A percentile compares a stretch with the other conserved stretches of the same genome.
Evolutionary conservation across 495 filamentous ascomycete genomes (phyloP).

Genomic region (Penicillium pancosmium): DNA sequence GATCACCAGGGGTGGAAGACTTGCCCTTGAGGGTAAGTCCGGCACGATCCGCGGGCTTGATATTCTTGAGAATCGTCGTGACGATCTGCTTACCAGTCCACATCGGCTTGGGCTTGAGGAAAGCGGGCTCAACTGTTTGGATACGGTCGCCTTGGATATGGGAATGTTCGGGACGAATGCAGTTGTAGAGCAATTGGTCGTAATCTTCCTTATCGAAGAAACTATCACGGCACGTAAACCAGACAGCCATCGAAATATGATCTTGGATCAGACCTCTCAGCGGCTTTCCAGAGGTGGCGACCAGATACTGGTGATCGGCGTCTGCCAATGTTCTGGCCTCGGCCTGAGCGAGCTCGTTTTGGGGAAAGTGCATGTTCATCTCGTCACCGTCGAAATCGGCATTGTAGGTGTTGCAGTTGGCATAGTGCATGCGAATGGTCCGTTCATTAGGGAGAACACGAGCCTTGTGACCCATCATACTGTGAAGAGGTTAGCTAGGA

Average conservation of each 20-base stretch:
- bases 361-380: slow-evolving; percentile 99
- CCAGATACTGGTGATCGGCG: slow-evolving; percentile 96
- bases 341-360: slow-evolving; percentile 90
- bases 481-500: background rate
- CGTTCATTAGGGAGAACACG: slow-evolving; percentile 91
- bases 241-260: slow-evolving; percentile 92
- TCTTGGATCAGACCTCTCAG: slow-evolving; percentile 97
- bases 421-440: slow-evolving; percentile 99
- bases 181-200: slow-evolving; percentile 87
- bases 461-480: slow-evolving; percentile 95
- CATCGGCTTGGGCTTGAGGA: slow-evolving; percentile 75
- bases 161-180: slow-evolving; percentile 83
- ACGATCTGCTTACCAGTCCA: slow-evolving; percentile 99
- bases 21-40: slow-evolving; percentile 80
- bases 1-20: slow-evolving; percentile 71
- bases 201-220: slow-evolving; percentile 90
- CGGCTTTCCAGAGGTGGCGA: slow-evolving; percentile 90
- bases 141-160: slow-evolving; percentile 76
- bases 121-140: slow-evolving; percentile 73
- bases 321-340: slow-evolving; percentile 92
- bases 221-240: slow-evolving; percentile 88
- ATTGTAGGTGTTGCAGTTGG: slow-evolving; percentile 99
- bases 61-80: slow-evolving; percentile 90
- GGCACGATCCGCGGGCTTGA: slow-evolving; percentile 71
- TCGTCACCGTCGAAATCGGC: slow-evolving; percentile 99